Conservation (phyloP, 257 asterid species). For the Thymus quinquecostatus region DNA sequence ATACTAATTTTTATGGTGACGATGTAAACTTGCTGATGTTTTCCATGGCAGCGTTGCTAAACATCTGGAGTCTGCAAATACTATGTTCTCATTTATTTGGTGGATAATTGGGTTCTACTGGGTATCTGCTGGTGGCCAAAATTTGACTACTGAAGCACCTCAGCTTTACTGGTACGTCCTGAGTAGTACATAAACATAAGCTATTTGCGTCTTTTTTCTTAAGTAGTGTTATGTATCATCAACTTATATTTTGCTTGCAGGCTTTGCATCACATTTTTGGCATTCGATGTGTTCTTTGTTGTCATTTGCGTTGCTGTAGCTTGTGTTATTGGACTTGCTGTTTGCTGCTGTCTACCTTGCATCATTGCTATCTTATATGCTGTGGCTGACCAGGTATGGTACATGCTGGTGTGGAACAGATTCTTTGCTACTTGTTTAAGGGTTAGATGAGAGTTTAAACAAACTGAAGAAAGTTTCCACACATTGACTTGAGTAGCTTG, state of each 20-base stretch:
- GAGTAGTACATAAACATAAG: slow-evolving; percentile 15
- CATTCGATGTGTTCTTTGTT: slow-evolving; percentile 96
- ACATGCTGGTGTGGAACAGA: slow-evolving; percentile 1
- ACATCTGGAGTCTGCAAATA: slow-evolving; percentile 92
- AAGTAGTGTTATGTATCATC: neutral
- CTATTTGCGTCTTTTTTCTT: neutral
- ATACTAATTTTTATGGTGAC: slow-evolving; percentile 4
- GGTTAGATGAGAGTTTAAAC: neutral
- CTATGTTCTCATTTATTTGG: slow-evolving; percentile 98
- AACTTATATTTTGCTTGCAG: slow-evolving; percentile 50
- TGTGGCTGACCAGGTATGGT: slow-evolving; percentile 93
- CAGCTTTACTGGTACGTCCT: slow-evolving; percentile 87
- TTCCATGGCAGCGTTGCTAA: slow-evolving; percentile 59
- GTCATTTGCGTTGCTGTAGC: slow-evolving; percentile 93
- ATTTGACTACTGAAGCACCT: slow-evolving; percentile 70
- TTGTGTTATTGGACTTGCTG: slow-evolving; percentile 93
- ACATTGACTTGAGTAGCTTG: neutral
- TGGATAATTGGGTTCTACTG: slow-evolving; percentile 98
- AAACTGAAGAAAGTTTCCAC: slow-evolving; percentile 4
- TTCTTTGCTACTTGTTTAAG: slow-evolving; percentile 9
- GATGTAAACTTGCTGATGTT: slow-evolving; percentile 44
- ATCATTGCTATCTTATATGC: slow-evolving; percentile 94
- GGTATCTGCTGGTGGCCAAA: slow-evolving; percentile 88
- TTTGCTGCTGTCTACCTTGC: slow-evolving; percentile 98
- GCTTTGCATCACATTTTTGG: slow-evolving; percentile 97